Percentiles rank a stretch among this genome's conserved stretches.
Conservation (phyloP, 2,329 filamentous ascomycete genomes). For the Dactylonectria estremocensis region DNA sequence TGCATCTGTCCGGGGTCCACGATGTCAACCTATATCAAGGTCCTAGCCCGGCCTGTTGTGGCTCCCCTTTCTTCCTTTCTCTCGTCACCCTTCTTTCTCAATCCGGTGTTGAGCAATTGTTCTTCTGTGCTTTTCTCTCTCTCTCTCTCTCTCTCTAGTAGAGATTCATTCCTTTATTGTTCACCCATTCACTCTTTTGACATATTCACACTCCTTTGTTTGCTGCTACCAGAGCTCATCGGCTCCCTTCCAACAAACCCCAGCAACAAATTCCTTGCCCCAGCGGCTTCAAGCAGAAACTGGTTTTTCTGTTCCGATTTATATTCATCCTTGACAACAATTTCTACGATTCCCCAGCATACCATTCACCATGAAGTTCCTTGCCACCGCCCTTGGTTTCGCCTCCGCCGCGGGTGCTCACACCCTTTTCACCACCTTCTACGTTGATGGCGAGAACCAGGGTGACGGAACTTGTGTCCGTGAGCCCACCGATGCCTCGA, state of each 20-base stretch:
- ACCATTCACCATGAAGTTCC: constrained; percentile 56
- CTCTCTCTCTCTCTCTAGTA: constrained; percentile 28
- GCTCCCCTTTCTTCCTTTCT: constrained; percentile 18
- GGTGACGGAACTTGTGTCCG: constrained; percentile 82
- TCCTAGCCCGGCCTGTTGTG: constrained; percentile 23
- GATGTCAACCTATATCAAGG: constrained; percentile 39
- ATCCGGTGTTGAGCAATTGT: constrained; percentile 39
- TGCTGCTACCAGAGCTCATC: constrained; percentile 27
- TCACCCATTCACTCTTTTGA: constrained; percentile 35
- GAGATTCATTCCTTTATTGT: constrained; percentile 30
- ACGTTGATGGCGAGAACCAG: constrained; percentile 73
- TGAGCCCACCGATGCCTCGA: constrained; percentile 69
- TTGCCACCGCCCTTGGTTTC: constrained; percentile 53
- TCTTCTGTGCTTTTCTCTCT: constrained; percentile 28
- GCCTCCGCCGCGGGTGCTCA: constrained; percentile 65
- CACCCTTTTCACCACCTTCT: constrained; percentile 76
- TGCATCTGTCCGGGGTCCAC: constrained; percentile 7
- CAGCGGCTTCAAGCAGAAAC: constrained; percentile 43
- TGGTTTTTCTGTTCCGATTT: constrained; percentile 41
- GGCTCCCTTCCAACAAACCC: constrained; percentile 20
- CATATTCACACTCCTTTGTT: constrained; percentile 39
- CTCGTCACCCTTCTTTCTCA: constrained; percentile 38
- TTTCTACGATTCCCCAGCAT: constrained; percentile 1
- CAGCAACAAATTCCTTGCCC: constrained; percentile 36
- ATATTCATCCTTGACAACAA: constrained; percentile 5